A percentile compares a stretch with the other conserved stretches of the same genome.
Conservation (phyloP, 2,329 filamentous ascomycete genomes). For the Rhynchosporium agropyri region DNA sequence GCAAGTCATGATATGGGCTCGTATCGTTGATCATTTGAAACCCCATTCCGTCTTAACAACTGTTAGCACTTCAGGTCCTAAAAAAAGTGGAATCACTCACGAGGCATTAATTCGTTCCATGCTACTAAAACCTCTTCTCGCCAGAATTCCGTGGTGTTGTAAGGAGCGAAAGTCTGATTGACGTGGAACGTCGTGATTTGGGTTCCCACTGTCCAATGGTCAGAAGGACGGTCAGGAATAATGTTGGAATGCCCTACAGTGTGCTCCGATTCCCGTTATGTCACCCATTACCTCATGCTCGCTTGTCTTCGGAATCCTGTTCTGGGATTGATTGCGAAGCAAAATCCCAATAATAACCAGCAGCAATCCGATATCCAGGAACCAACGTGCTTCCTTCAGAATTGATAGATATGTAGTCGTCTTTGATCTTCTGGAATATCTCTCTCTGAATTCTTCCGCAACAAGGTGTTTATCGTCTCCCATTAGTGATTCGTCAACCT, state of each 20-base stretch:
- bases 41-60: conserved; percentile 42
- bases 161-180: conserved; percentile 47
- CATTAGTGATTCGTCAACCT: conserved; percentile 48
- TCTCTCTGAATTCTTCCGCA: conserved; percentile 35
- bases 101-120: conserved; percentile 48
- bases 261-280: conserved; percentile 44
- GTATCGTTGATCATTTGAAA: conserved; percentile 45
- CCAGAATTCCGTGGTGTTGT: conserved; percentile 46
- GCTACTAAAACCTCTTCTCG: conserved; percentile 43
- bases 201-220: conserved; percentile 39
- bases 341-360: conserved; percentile 46
- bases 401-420: conserved; percentile 32
- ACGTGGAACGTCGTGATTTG: conserved; percentile 46
- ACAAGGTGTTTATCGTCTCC: conserved; percentile 45
- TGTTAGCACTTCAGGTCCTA: neutral
- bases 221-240: too few relatives aligned
- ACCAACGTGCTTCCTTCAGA: conserved; percentile 44
- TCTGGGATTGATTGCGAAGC: conserved; percentile 40
- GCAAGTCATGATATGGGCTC: conserved; percentile 44
- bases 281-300: conserved; percentile 45
- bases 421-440: conserved; percentile 32
- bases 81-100: conserved; percentile 34
- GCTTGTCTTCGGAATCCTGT: conserved; percentile 29
- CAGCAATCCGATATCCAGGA: conserved; percentile 46
- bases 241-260: conserved; percentile 37